Percentiles rank a stretch among this genome's conserved stretches.
phyloP scores from a whole-genome alignment of 169 alveolate species.

The Plasmodium ovale region DNA sequence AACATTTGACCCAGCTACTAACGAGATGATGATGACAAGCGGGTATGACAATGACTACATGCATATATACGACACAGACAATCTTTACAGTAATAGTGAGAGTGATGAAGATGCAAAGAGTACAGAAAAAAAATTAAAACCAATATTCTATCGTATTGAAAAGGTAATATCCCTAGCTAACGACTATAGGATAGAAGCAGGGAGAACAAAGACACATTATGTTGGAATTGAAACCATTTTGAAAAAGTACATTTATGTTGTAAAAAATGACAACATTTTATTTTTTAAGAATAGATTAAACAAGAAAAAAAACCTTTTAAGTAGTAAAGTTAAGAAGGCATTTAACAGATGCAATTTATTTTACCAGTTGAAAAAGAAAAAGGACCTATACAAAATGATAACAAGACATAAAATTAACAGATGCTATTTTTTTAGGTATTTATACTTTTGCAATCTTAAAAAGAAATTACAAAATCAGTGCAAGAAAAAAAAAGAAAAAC shows the following conservation, averaged over 20 bases:
- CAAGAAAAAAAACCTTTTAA: constrained; percentile 41
- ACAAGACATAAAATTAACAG: constrained; percentile 6
- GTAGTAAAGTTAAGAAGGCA: constrained; percentile 23
- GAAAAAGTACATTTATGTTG: constrained; percentile 30
- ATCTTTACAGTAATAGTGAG: background rate
- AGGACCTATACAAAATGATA: background rate
- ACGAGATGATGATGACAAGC: background rate
- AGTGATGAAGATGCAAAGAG: background rate
- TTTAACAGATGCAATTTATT: constrained; percentile 5
- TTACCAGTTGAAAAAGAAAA: constrained; percentile 2
- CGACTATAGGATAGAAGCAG: constrained; percentile 15
- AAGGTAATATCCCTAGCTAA: background rate
- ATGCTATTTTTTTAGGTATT: constrained; percentile 25
- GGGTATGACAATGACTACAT: constrained; percentile 7
- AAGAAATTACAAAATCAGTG: constrained; percentile 32
- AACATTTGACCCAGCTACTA: background rate
- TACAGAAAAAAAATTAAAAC: no score
- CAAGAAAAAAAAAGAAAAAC: constrained; percentile 13
- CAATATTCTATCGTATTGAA: background rate
- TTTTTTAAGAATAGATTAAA: constrained; percentile 35
- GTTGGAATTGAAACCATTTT: constrained; percentile 41
- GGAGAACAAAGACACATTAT: constrained; percentile 19
- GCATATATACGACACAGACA: constrained; percentile 56
- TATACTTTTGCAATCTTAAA: constrained; percentile 25
- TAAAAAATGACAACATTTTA: constrained; percentile 27